Evolutionary conservation across 768 basidiomycete species (phyloP), one percentile per base, ranked within the genome.

Genomic region (Cyclocybe cylindracea): DNA sequence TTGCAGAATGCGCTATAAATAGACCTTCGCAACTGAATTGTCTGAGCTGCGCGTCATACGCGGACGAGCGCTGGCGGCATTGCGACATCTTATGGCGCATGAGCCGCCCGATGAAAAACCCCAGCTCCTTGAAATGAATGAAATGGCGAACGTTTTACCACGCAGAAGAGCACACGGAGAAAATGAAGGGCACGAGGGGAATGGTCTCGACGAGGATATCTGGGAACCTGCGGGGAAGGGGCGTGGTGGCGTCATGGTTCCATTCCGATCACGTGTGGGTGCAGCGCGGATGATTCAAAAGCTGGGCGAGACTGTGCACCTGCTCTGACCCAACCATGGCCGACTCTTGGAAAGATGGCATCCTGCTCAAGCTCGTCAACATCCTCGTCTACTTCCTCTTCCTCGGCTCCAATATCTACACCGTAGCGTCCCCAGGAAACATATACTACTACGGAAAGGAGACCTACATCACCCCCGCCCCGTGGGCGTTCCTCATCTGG

Each of bases 381-480:
- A 78, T 96, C 50, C 50, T 93, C 48, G 86, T 89, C 42, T 96
- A 91, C 66, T 79, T 92, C 64, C 66, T 89, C 53, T 93, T 95
- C 72, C 76, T 96, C n/a, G 94, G 91, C 32, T 89, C 87, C 36
- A 96, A 96, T 70, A 78, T 94, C 50, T 95, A 92, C 78, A 87
- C 86, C 46, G 80, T 94, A 54, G 85, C 91, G 5, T 80, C 83
- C 2, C 91, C 91, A 0, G 78, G 80, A 38, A 84, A 81, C 56
- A 78, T 84, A 45, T 91, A 92, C 71, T 83, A 78, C 64, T 69
- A 75, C 57, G 85, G 83, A 40, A 92, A 92, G 67, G 86, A 89
- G 60, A 97, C 95, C 0, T 98, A 94, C 70, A 75, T 98, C 51
- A 97, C 94, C 1, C 96, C 96, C n/a, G 91, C 92, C 19, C 84